phyloP scores from a whole-genome alignment of 2,329 filamentous ascomycete genomes.

The Zasmidium citrigriseum region DNA sequence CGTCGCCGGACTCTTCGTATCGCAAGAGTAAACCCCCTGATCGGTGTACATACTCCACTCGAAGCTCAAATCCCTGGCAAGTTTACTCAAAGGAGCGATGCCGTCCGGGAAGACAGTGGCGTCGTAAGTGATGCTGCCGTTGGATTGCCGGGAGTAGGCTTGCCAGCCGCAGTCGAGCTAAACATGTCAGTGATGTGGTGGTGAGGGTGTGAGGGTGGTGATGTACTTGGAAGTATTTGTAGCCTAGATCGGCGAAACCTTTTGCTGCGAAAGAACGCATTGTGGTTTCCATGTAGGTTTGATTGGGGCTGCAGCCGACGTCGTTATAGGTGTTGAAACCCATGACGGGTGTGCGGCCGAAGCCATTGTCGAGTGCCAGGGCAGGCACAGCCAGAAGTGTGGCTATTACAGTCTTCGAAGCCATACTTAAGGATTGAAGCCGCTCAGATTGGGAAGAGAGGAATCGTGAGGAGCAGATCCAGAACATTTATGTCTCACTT shows the following conservation, averaged over 20 bases:
- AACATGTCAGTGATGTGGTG: neutral
- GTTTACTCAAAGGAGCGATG: constrained; percentile 51
- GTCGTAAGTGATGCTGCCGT: constrained; percentile 55
- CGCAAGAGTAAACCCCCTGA: constrained; percentile 29
- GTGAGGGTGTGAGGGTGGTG: neutral
- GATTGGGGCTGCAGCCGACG: constrained; percentile 25
- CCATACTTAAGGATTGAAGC: no score
- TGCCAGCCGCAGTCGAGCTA: constrained; percentile 60
- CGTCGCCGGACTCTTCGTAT: constrained; percentile 19
- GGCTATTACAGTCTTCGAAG: no score
- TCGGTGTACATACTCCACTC: constrained; percentile 58
- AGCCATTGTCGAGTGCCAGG: constrained; percentile 28
- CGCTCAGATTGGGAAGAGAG: no score
- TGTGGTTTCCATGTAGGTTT: constrained; percentile 19
- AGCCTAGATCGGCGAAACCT: constrained; percentile 42
- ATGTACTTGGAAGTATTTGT: constrained; percentile 53
- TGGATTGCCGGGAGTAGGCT: constrained; percentile 36
- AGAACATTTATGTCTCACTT: neutral
- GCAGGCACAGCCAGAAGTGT: neutral
- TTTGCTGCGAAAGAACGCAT: constrained; percentile 22
- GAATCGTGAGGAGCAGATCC: neutral
- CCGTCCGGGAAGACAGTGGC: constrained; percentile 53
- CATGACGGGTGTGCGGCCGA: constrained; percentile 29
- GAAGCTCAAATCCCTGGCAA: constrained; percentile 51
- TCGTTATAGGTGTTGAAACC: constrained; percentile 33